Evolutionary conservation across 805 yeast species (phyloP).

Genomic region (Candida ovalis): DNA sequence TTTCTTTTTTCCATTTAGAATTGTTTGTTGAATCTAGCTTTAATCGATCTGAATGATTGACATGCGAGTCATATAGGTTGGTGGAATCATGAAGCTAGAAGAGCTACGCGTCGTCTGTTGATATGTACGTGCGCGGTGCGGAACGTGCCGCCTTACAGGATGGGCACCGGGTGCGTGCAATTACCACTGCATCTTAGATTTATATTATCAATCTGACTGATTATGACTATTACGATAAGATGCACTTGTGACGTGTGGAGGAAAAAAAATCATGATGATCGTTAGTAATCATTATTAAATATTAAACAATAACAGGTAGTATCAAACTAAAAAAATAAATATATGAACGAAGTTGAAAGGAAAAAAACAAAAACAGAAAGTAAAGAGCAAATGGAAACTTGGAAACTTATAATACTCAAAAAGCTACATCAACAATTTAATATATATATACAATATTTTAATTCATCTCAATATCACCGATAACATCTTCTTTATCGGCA

Average conservation of each 20-base stretch:
- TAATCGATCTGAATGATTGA: background rate
- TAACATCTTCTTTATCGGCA: constrained; percentile 9
- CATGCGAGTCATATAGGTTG: too few species aligned
- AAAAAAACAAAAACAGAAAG: background rate
- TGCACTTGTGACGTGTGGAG: too few species aligned
- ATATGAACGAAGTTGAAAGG: background rate
- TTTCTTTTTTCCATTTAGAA: too few species aligned
- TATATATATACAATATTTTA: background rate
- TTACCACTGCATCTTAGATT: too few species aligned
- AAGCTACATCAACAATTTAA: background rate
- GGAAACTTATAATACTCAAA: background rate
- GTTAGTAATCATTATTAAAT: background rate
- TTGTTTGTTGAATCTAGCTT: too few species aligned
- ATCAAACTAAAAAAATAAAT: background rate
- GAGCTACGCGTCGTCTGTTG: too few species aligned
- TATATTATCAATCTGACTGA: too few species aligned
- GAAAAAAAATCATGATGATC: background rate
- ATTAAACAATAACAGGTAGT: background rate
- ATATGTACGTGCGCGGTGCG: background rate
- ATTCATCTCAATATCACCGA: constrained; percentile 37
- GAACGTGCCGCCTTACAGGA: too few species aligned
- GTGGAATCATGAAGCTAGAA: too few species aligned
- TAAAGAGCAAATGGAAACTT: background rate
- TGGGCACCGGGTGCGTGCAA: too few species aligned
- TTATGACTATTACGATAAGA: too few species aligned